Percentiles rank a stretch among this genome's conserved stretches.
These are phyloP conservation scores for Blastobotrys petasosporus DNA, from an alignment of 1,139 yeast genomes.

Conservation along the genomic window DNA sequence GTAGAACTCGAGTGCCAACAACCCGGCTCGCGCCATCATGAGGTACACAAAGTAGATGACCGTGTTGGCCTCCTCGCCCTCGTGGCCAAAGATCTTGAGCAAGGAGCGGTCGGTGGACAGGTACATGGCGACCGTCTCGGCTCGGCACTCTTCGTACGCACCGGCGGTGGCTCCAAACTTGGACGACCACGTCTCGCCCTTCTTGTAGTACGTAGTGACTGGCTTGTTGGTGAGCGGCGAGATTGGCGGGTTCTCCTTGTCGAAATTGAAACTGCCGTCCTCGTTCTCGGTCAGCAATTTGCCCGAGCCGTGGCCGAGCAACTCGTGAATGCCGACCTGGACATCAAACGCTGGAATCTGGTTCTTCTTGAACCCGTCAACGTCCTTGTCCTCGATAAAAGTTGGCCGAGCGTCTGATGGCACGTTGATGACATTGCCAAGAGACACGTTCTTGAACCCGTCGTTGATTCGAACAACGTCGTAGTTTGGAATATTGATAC, in stretches of 20 bases:
- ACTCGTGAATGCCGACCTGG: slow-evolving; percentile 87
- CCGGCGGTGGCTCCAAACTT: slow-evolving; percentile 78
- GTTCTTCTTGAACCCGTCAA: slow-evolving; percentile 58
- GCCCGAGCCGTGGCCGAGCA: slow-evolving; percentile 91
- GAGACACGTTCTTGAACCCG: slow-evolving; percentile 84
- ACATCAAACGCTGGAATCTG: slow-evolving; percentile 83
- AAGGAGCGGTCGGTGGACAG: slow-evolving; percentile 63
- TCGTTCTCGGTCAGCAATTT: slow-evolving; percentile 62
- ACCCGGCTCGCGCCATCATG: slow-evolving; percentile 84
- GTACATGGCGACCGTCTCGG: slow-evolving; percentile 82
- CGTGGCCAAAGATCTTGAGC: slow-evolving; percentile 66
- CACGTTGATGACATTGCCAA: slow-evolving; percentile 78
- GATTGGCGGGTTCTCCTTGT: slow-evolving; percentile 50
- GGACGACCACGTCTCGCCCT: slow-evolving; percentile 88
- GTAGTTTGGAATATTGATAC: slow-evolving; percentile 87
- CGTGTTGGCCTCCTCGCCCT: slow-evolving; percentile 53
- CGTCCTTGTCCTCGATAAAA: slow-evolving; percentile 50
- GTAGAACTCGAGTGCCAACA: slow-evolving; percentile 77
- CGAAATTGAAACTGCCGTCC: slow-evolving; percentile 67
- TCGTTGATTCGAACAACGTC: slow-evolving; percentile 77
- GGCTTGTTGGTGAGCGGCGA: slow-evolving; percentile 51
- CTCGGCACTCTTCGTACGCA: slow-evolving; percentile 87
- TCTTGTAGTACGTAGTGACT: slow-evolving; percentile 60
- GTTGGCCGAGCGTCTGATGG: slow-evolving; percentile 69
- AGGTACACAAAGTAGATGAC: slow-evolving; percentile 62